A percentile compares a stretch with the other conserved stretches of the same genome.
phyloP scores from a whole-genome alignment of 2,329 filamentous ascomycete genomes.

The Raffaelea ambrosiae region DNA sequence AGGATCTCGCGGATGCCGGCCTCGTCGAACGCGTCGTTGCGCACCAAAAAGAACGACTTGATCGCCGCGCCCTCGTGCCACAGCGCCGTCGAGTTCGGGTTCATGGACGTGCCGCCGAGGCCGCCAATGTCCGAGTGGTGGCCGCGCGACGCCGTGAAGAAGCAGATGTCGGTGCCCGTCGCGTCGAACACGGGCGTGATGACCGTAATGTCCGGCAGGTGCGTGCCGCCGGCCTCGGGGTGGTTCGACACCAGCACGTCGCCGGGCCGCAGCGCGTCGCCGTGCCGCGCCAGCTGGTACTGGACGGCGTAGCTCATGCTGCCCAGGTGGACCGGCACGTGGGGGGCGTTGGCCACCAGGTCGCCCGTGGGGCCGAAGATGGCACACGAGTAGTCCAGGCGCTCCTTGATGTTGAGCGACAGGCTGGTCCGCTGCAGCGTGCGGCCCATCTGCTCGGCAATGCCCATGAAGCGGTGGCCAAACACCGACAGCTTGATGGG shows the following conservation, averaged over 20 bases:
- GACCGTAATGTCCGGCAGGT: conserved; percentile 75
- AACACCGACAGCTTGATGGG: conserved; percentile 73
- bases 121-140: conserved; percentile 82
- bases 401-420: conserved; percentile 73
- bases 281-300: conserved; percentile 67
- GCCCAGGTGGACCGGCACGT: conserved; percentile 71
- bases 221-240: conserved; percentile 74
- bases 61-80: conserved; percentile 58
- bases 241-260: conserved; percentile 80
- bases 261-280: conserved; percentile 66
- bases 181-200: conserved; percentile 71
- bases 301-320: conserved; percentile 76
- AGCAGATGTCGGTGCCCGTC: conserved; percentile 60
- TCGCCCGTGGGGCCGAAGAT: conserved; percentile 68
- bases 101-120: conserved; percentile 75
- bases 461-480: conserved; percentile 74
- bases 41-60: conserved; percentile 62
- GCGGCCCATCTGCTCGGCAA: conserved; percentile 51
- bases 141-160: conserved; percentile 72
- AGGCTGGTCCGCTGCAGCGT: conserved; percentile 73
- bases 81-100: conserved; percentile 58
- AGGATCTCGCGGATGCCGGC: conserved; percentile 59
- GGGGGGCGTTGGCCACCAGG: conserved; percentile 69
- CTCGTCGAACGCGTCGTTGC: conserved; percentile 69
- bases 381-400: conserved; percentile 74